Conservation (phyloP, 1,284 basidiomycete species). For the Chalciporus sp. region DNA sequence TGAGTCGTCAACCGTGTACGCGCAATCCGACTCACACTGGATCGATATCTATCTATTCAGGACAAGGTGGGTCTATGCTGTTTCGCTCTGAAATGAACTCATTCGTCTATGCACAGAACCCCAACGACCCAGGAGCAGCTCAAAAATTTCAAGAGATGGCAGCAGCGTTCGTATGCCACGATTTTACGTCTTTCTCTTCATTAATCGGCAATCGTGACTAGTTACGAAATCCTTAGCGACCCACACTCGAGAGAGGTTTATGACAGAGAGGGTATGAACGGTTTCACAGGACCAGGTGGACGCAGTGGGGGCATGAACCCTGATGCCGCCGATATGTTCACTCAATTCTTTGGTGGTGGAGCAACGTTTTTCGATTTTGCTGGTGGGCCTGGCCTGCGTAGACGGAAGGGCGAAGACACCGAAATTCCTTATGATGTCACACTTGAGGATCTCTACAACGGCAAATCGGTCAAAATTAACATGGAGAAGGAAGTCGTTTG, state of each 20-base stretch:
- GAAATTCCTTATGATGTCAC: conserved; percentile 84
- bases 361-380: conserved; percentile 59
- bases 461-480: conserved; percentile 87
- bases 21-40: conserved; percentile 1
- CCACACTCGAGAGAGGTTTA: conserved; percentile 78
- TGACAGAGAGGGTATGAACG: conserved; percentile 79
- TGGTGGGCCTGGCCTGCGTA: conserved; percentile 44
- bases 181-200: conserved; percentile 1
- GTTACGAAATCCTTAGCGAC: conserved; percentile 87
- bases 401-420: conserved; percentile 69
- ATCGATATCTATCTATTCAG: conserved; percentile 36
- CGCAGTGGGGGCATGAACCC: conserved; percentile 57
- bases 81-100: background rate
- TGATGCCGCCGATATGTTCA: conserved; percentile 75
- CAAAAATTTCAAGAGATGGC: conserved; percentile 88
- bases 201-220: conserved; percentile 32
- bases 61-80: conserved; percentile 55
- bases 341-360: conserved; percentile 72
- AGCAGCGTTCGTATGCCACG: conserved; percentile 64
- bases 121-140: conserved; percentile 75
- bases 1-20: conserved; percentile 18
- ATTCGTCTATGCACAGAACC: conserved; percentile 52
- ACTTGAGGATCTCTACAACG: conserved; percentile 92
- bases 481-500: conserved; percentile 88
- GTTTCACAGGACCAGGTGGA: conserved; percentile 48